Percentiles rank a stretch among this genome's conserved stretches.
Conservation (phyloP, 2,329 filamentous ascomycete genomes). For the Hymenoscyphus infarciens region DNA sequence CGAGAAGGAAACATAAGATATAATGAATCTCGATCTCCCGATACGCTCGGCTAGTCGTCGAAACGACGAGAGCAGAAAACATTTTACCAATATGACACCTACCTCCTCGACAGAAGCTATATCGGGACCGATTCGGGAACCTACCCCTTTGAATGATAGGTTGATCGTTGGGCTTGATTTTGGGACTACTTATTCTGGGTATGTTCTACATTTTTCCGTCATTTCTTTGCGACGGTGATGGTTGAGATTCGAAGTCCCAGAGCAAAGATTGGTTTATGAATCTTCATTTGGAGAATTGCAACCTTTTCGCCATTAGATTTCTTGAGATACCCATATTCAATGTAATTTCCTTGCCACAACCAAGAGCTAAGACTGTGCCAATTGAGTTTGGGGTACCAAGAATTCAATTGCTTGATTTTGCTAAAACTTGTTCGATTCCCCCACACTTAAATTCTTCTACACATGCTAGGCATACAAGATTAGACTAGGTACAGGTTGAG, state of each 20-base stretch:
- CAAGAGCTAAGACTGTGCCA: background rate
- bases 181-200: slow-evolving; percentile 80
- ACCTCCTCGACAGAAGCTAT: slow-evolving; percentile 59
- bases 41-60: slow-evolving; percentile 29
- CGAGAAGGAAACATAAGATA: slow-evolving; percentile 10
- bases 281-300: background rate
- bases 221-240: background rate
- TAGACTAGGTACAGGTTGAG: background rate
- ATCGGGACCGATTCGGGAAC: slow-evolving; percentile 55
- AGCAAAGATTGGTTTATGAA: background rate
- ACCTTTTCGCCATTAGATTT: background rate
- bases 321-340: background rate
- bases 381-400: background rate
- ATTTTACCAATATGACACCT: slow-evolving; percentile 43
- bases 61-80: slow-evolving; percentile 34
- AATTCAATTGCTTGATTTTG: background rate
- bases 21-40: slow-evolving; percentile 36
- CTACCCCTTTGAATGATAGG: slow-evolving; percentile 53
- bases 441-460: too few species aligned
- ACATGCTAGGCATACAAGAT: background rate
- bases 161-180: slow-evolving; percentile 79
- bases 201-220: slow-evolving; percentile 37
- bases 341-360: background rate
- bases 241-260: background rate
- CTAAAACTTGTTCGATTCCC: background rate